A percentile compares a stretch with the other conserved stretches of the same genome.
Evolutionary conservation across 2,329 filamentous ascomycete genomes (phyloP).

Genomic region (Penicillium thymicola): DNA sequence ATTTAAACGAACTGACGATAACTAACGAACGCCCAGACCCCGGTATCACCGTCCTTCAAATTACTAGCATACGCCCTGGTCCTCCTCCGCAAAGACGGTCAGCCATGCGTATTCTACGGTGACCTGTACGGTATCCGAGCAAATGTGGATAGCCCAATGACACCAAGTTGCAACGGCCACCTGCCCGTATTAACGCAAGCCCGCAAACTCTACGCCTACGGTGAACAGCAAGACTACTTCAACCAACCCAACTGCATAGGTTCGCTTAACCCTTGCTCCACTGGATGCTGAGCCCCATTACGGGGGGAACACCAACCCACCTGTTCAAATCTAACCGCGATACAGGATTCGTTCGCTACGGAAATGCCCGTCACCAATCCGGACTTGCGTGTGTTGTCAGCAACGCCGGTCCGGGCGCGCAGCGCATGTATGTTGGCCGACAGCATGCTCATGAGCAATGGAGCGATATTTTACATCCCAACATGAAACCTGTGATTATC

Average conservation of each 20-base stretch:
- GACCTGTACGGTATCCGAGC: conserved; percentile 63
- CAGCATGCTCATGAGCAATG: conserved; percentile 58
- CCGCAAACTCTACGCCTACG: conserved; percentile 65
- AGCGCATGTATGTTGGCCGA: conserved; percentile 61
- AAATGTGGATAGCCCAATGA: conserved; percentile 47
- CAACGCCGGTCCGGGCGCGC: conserved; percentile 48
- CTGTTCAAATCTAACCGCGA: neutral
- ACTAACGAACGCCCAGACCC: conserved; percentile 40
- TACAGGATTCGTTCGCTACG: conserved; percentile 51
- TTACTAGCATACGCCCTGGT: conserved; percentile 69
- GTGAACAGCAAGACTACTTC: conserved; percentile 63
- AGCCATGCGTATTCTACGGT: conserved; percentile 68
- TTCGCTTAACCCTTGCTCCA: conserved; percentile 4
- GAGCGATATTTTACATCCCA: conserved; percentile 59
- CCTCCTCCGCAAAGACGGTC: conserved; percentile 60
- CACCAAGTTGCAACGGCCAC: conserved; percentile 52
- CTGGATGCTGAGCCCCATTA: neutral
- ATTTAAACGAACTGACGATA: neutral
- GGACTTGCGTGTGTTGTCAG: conserved; percentile 58
- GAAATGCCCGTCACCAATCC: conserved; percentile 48
- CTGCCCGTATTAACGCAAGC: conserved; percentile 60
- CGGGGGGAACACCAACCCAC: neutral
- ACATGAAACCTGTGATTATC: conserved; percentile 54
- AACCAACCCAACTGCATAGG: conserved; percentile 61
- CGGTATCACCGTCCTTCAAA: conserved; percentile 66